Base-by-base conservation (phyloP, 2,329 filamentous ascomycete genomes). In the Fusarium xylarioides region DNA sequence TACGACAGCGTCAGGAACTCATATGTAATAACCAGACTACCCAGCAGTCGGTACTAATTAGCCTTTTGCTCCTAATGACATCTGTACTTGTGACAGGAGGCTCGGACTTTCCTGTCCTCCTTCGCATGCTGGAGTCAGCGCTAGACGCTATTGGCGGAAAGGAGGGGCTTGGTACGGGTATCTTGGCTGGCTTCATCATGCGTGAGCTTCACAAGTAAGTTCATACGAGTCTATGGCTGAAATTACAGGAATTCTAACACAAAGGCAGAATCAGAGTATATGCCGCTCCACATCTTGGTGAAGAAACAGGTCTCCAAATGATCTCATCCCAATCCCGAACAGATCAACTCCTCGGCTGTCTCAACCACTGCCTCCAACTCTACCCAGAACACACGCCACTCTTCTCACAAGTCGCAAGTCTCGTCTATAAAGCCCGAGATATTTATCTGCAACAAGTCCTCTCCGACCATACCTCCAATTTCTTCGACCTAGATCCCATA, bases 391-490 rank as follows among this genome's bases (percentile, higher is more conserved):
- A 93, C 68, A 88, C 91, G 10, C 83, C 97, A 2, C 89, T 93
- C 4, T 92, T 91, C 73, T 91, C 90, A 2, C 91, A 94, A 50
- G 88, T 97, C 76, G 86, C 91, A 49, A 95, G 97, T 71, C 92
- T 97, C 84, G 93, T 93, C 75, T 89, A 97, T 2, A 94, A 97
- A 78, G 93, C 94, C 1, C 92, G 93, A 7, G 90, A 91, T 4
- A 97, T 97, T 54, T 96, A 93, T 78, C 85, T 97, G 3, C 94
- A 97, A 76, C 93, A 95, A 81, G 92, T 75, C 8, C 23, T 73
- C 1, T 70, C 71, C 4, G 76, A 77, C 14, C 68, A 68, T 14
- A 67, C 74, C 9, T 56, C 65, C 4, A 47, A 60, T 0, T 76
- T 68, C 11, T 74, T 69, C 38, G 59, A 69, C 2, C 28, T 71